These are phyloP conservation scores for Penicillium turbatum DNA, from an alignment of 495 filamentous ascomycete genomes.

Conservation along the genomic window DNA sequence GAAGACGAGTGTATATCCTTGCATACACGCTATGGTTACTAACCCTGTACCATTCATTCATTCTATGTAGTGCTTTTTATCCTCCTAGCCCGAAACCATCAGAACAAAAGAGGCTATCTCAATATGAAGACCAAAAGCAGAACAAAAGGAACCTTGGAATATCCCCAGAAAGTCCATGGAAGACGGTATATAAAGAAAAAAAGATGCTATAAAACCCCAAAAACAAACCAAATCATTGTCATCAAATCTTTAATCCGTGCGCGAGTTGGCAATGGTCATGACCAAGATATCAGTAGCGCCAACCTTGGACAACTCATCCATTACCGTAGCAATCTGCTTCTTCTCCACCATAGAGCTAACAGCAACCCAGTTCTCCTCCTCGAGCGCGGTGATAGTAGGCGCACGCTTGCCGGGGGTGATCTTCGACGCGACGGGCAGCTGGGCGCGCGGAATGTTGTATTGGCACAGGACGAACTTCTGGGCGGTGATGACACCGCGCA, in stretches of 20 bases:
- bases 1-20: conserved; percentile 2
- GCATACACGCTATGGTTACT: conserved; percentile 13
- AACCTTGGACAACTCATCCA: conserved; percentile 78
- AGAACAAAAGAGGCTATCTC: conserved; percentile 1
- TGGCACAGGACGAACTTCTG: conserved; percentile 93
- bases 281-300: conserved; percentile 90
- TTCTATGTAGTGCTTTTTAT: conserved; percentile 22
- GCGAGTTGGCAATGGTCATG: conserved; percentile 80
- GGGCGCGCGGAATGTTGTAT: conserved; percentile 78
- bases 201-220: conserved; percentile 8
- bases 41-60: conserved; percentile 22
- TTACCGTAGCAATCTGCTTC: conserved; percentile 78
- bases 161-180: conserved; percentile 6
- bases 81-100: neutral
- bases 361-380: conserved; percentile 88
- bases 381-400: conserved; percentile 81
- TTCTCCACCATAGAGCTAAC: conserved; percentile 92
- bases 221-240: conserved; percentile 8
- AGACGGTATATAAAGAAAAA: conserved; percentile 9
- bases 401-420: conserved; percentile 95
- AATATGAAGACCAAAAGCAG: conserved; percentile 5
- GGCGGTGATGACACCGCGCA: conserved; percentile 91
- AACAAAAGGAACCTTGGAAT: neutral
- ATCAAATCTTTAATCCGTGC: conserved; percentile 42
- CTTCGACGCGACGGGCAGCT: conserved; percentile 60